A percentile compares a stretch with the other conserved stretches of the same genome.
Evolutionary conservation across 176 grass and related monocot species (phyloP).

Genomic region (Melocanna baccifera): DNA sequence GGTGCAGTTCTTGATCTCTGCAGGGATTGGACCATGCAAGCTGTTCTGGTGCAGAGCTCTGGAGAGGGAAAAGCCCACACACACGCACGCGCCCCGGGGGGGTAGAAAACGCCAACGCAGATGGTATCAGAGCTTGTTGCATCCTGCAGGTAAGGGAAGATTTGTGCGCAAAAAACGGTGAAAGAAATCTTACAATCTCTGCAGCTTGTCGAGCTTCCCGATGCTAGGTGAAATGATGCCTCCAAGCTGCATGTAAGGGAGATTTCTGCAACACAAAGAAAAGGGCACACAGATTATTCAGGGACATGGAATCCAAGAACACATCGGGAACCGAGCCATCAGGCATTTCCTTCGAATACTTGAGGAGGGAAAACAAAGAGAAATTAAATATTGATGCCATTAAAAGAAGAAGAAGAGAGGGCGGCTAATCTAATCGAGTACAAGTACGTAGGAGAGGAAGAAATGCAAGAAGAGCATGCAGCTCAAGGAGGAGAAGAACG

Average conservation of each 20-base stretch:
- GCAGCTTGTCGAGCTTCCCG: constrained; percentile 72
- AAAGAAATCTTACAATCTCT: constrained; percentile 60
- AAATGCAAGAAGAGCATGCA: background rate
- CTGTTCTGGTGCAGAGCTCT: constrained; percentile 98
- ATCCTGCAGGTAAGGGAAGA: background rate
- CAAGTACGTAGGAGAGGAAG: background rate
- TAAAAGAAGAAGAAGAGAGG: background rate
- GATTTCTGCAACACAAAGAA: constrained; percentile 47
- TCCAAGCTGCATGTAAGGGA: constrained; percentile 89
- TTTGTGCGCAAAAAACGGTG: background rate
- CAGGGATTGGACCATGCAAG: constrained; percentile 80
- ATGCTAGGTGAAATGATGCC: constrained; percentile 83
- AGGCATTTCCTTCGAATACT: background rate
- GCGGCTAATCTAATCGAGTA: no score
- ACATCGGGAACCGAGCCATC: constrained; percentile 9
- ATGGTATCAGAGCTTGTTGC: background rate
- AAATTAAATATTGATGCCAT: background rate
- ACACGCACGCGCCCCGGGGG: no score
- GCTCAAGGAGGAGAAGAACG: background rate
- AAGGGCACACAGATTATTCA: background rate
- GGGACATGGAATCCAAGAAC: constrained; percentile 28
- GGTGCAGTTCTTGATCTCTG: constrained; percentile 87
- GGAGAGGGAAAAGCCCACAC: constrained; percentile 1
- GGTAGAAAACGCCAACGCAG: background rate
- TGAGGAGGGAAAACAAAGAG: background rate